Percentiles rank a stretch among this genome's conserved stretches.
Conservation (phyloP, 2,329 filamentous ascomycete genomes). For the Beauveria varroae region DNA sequence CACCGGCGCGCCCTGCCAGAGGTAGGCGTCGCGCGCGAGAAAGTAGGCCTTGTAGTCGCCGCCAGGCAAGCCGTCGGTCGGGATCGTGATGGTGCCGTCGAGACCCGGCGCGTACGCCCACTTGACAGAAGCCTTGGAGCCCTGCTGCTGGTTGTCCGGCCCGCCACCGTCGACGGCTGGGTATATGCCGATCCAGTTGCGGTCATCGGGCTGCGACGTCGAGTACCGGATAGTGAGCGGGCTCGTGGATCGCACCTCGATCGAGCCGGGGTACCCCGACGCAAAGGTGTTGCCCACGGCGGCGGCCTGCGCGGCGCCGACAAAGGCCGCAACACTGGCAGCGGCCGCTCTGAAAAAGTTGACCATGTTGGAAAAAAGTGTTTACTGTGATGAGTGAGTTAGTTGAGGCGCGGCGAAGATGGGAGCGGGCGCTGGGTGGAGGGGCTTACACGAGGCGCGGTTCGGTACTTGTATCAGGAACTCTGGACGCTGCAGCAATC, state of each 20-base stretch:
- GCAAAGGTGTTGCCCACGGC: conserved; percentile 1
- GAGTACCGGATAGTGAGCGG: conserved; percentile 9
- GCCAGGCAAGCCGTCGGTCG: neutral
- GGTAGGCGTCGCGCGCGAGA: conserved; percentile 3
- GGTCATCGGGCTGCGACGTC: conserved; percentile 7
- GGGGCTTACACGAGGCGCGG: neutral
- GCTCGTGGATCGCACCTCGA: neutral
- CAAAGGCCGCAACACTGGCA: neutral
- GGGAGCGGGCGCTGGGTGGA: neutral
- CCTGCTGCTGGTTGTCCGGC: conserved; percentile 2
- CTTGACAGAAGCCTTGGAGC: neutral
- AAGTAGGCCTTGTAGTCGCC: conserved; percentile 11
- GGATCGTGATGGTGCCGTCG: conserved; percentile 3
- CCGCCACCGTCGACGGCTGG: conserved; percentile 4
- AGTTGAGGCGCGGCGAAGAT: neutral
- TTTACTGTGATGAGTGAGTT: neutral
- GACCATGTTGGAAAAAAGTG: neutral
- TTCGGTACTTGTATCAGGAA: too few relatives aligned
- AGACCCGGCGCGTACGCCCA: conserved; percentile 1
- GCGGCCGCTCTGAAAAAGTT: conserved; percentile 2
- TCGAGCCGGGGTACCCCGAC: neutral
- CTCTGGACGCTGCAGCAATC: neutral
- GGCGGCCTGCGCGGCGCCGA: neutral
- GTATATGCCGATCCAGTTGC: conserved; percentile 12
- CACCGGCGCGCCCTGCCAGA: conserved; percentile 5